Conservation (phyloP, 768 basidiomycete genomes). For the Amanita pseudoporphyria region DNA sequence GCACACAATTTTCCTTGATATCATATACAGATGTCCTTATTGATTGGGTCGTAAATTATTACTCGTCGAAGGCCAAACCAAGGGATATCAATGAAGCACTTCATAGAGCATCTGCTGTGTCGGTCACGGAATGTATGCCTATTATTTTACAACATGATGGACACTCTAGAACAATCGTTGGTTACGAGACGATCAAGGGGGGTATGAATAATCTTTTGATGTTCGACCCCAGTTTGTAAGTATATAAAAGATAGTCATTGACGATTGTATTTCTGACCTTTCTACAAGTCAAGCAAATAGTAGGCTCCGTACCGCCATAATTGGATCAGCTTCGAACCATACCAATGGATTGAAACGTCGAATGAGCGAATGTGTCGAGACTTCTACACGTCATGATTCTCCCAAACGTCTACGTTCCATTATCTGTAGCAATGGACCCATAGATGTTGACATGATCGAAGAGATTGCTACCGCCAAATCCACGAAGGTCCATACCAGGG, state of each 20-base stretch:
- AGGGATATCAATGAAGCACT: slow-evolving; percentile 43
- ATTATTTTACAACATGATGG: slow-evolving; percentile 76
- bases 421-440: not conserved
- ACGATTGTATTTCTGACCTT: not conserved
- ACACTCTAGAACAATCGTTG: slow-evolving; percentile 83
- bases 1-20: not conserved
- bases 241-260: not conserved
- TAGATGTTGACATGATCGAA: not conserved
- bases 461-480: not conserved
- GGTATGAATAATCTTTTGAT: slow-evolving; percentile 55
- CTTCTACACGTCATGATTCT: not conserved
- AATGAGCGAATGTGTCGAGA: not conserved
- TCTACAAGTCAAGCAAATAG: not conserved
- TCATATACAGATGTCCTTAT: slow-evolving; percentile 37
- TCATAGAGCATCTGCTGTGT: slow-evolving; percentile 39
- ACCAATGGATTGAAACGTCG: not conserved
- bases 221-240: slow-evolving; percentile 71
- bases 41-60: slow-evolving; percentile 74
- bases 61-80: slow-evolving; percentile 26
- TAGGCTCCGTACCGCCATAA: not conserved
- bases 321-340: not conserved
- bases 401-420: not conserved
- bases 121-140: slow-evolving; percentile 60
- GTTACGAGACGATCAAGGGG: slow-evolving; percentile 60
- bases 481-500: not conserved